A percentile compares a stretch with the other conserved stretches of the same genome.
phyloP scores from a whole-genome alignment of 176 grass and related monocot species.

The Raddia distichophylla region DNA sequence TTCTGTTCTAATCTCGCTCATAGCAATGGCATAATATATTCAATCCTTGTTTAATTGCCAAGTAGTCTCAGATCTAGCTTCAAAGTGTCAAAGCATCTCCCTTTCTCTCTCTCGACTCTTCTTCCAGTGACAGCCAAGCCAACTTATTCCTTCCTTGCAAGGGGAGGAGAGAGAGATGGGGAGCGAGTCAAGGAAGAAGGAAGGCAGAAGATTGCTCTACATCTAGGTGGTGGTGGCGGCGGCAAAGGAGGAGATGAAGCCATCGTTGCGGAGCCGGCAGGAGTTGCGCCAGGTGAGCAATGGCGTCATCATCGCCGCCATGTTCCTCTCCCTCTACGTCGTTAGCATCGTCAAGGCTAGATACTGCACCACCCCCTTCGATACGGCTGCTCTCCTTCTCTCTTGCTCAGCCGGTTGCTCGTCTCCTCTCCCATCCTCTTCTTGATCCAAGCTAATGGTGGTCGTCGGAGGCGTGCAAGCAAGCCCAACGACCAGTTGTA shows the following conservation, averaged over 20 bases:
- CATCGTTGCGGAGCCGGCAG: constrained; percentile 59
- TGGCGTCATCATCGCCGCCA: constrained; percentile 64
- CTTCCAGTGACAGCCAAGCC: constrained; percentile 20
- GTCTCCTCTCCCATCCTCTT: background rate
- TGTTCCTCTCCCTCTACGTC: constrained; percentile 71
- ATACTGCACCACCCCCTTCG: constrained; percentile 64
- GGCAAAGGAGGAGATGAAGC: constrained; percentile 54
- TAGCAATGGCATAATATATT: background rate
- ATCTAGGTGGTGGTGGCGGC: constrained; percentile 21
- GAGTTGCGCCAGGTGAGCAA: constrained; percentile 65
- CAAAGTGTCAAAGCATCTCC: constrained; percentile 11
- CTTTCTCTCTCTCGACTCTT: constrained; percentile 3
- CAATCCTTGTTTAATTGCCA: background rate
- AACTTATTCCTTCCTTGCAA: background rate
- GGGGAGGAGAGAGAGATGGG: background rate
- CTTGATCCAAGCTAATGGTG: constrained; percentile 5
- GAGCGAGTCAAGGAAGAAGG: background rate
- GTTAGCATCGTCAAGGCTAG: constrained; percentile 75
- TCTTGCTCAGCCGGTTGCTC: background rate
- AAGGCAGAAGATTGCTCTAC: background rate
- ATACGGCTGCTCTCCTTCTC: background rate
- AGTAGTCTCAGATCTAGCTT: constrained; percentile 31
- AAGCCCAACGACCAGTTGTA: constrained; percentile 47
- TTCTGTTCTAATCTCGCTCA: background rate
- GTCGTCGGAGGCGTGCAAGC: background rate